Conservation (phyloP, 2,329 filamentous ascomycete species). For the Trichothecium sympodiale region DNA sequence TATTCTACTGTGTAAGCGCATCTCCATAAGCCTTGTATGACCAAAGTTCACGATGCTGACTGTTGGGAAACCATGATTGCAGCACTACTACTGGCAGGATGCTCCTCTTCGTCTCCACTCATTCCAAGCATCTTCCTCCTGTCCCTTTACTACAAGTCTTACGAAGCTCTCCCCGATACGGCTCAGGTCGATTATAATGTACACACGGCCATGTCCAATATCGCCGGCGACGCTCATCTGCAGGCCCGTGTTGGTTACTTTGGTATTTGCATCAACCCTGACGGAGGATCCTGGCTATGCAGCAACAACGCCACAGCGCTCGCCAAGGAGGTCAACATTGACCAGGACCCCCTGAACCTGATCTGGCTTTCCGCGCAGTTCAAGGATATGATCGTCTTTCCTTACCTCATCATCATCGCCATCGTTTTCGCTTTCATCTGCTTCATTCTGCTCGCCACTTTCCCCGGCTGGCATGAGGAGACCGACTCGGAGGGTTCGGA, state of each 20-base stretch:
- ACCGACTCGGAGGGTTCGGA: conserved; percentile 70
- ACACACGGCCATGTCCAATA: conserved; percentile 75
- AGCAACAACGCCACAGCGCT: conserved; percentile 93
- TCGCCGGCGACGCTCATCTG: conserved; percentile 72
- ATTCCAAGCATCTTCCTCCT: conserved; percentile 96
- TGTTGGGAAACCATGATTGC: conserved; percentile 5
- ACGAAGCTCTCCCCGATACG: conserved; percentile 70
- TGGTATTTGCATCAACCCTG: conserved; percentile 89
- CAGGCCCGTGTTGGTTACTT: conserved; percentile 96
- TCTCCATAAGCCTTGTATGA: conserved; percentile 2
- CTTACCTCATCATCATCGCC: conserved; percentile 93
- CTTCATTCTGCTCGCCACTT: conserved; percentile 88
- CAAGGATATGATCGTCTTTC: conserved; percentile 97
- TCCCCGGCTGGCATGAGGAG: conserved; percentile 95
- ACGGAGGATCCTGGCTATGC: conserved; percentile 86
- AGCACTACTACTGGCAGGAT: conserved; percentile 90
- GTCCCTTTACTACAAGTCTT: conserved; percentile 90
- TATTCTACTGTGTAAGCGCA: conserved; percentile 80
- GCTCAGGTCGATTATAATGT: conserved; percentile 87
- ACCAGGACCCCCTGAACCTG: conserved; percentile 91
- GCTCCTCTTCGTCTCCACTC: conserved; percentile 88
- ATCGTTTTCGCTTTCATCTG: conserved; percentile 96
- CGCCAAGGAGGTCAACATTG: conserved; percentile 76
- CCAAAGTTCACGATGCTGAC: not conserved
- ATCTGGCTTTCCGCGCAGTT: conserved; percentile 97